Evolutionary conservation across 768 basidiomycete genomes (phyloP), one percentile per base, ranked within the genome.

Genomic region (Leucosporidium yakuticum): DNA sequence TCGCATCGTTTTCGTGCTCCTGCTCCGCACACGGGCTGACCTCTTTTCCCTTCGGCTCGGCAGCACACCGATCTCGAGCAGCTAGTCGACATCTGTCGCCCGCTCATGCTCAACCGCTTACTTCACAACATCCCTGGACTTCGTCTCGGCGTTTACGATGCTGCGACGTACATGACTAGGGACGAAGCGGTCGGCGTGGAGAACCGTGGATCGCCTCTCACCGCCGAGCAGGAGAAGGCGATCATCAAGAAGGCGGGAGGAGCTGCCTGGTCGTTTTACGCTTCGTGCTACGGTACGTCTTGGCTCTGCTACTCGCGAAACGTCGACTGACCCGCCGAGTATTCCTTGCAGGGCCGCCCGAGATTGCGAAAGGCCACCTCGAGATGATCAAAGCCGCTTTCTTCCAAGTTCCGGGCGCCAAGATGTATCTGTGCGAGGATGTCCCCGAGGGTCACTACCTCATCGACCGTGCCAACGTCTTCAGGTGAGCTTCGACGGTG

Each of bases 171-270:
- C 51, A 53, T 53, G 51, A 53, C 51, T 4, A n/a, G 51, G 25
- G 51, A 53, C 11, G 51, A 53, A 25, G 51, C 51, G 15, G n/a
- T 53, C 51, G 39, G 39, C 6, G 25, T 25, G 8, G 51, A 29
- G 14, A 32, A 32, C 14, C n/a, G 29, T 4, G 51, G n/a, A n/a
- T 27, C 25, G 51, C 51, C 51, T 27, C 29, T 53, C 11, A 53
- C 51, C 4, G 12, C 14, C 15, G 51, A 53, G 51, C n/a, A 25
- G 11, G 51, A 53, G 51, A 8, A 29, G 11, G 51, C n/a, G 25
- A 53, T 53, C 51, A 53, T 53, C 19, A 17, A n/a, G 51, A 53
- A 53, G n/a, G 51, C 51, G n/a, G 51, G 51, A 53, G 51, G 51
- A 25, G 51, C 51, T n/a, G n/a, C 51, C 9, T 53, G 51, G 51